A percentile compares a stretch with the other conserved stretches of the same genome.
Evolutionary conservation across 225 moss, liverwort and hornwort species (phyloP).

Genomic region (Pleurozium schreberi): DNA sequence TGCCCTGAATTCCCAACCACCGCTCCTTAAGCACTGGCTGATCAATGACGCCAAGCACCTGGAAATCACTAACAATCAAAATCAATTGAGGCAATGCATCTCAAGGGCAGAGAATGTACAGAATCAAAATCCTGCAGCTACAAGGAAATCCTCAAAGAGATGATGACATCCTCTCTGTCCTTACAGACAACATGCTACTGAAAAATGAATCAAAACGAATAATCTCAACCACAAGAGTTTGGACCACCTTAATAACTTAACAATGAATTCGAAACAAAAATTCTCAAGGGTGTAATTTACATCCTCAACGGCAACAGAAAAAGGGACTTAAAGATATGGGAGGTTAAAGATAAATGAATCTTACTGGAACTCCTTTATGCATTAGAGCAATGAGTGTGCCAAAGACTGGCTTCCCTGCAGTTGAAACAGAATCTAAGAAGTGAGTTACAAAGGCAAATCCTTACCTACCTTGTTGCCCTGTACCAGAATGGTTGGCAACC

Average conservation of each 20-base stretch:
- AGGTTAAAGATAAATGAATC: neutral
- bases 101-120: neutral
- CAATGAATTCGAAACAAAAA: neutral
- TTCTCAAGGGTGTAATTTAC: neutral
- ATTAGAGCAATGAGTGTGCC: slow-evolving; percentile 86
- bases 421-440: neutral
- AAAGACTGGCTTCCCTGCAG: slow-evolving; percentile 88
- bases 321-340: neutral
- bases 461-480: neutral
- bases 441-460: neutral
- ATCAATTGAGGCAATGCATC: neutral
- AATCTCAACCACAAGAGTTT: neutral
- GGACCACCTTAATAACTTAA: neutral
- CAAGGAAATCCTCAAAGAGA: neutral
- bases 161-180: neutral
- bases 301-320: neutral
- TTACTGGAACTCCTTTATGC: slow-evolving; percentile 80
- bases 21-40: slow-evolving; percentile 82
- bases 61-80: neutral
- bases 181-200: neutral
- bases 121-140: neutral
- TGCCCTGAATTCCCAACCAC: slow-evolving; percentile 71
- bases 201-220: neutral
- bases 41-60: slow-evolving; percentile 91
- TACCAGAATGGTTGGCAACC: neutral